phyloP scores from a whole-genome alignment of 176 grass and related monocot species.

The Poa pratensis region DNA sequence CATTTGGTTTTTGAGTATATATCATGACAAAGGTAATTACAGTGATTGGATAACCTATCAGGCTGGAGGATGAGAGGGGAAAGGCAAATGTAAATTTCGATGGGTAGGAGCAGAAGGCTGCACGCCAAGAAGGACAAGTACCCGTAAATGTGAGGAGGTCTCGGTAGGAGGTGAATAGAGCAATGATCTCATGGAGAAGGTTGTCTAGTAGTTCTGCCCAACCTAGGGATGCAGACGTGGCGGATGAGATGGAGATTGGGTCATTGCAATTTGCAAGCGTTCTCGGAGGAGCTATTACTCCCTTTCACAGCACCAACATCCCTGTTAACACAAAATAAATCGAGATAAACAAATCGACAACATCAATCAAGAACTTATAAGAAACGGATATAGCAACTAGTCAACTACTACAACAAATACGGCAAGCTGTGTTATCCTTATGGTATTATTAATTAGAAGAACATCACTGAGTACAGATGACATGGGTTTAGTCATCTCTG shows the following conservation, averaged over 20 bases:
- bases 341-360: neutral
- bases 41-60: neutral
- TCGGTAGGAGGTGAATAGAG: neutral
- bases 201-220: neutral
- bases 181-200: constrained; percentile 2
- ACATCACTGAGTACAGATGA: neutral
- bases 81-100: neutral
- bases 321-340: neutral
- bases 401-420: neutral
- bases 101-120: neutral
- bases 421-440: neutral
- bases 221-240: neutral
- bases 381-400: neutral
- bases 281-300: neutral
- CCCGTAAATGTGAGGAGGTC: neutral
- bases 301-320: neutral
- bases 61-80: neutral
- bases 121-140: neutral
- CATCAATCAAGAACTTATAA: neutral
- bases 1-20: neutral
- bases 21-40: neutral
- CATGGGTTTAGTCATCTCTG: neutral
- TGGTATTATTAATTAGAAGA: neutral
- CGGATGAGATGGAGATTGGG: neutral
- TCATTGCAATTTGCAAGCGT: neutral